Conservation (phyloP, 2,329 filamentous ascomycete genomes). For the Aspergillus unguis region DNA sequence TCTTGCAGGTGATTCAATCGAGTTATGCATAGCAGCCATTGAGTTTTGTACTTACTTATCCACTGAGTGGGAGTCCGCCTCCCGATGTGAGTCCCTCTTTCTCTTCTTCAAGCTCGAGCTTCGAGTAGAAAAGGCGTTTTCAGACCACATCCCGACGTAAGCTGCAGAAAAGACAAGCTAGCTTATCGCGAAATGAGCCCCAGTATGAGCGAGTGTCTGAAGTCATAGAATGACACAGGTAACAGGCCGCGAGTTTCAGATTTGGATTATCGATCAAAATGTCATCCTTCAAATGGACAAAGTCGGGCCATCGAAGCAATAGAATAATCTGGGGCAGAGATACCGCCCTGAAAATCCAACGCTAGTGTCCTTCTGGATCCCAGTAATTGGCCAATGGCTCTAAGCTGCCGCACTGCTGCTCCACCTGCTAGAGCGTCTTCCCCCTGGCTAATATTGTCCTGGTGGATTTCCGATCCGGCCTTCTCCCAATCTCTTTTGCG, state of each 20-base stretch:
- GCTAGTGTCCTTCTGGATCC: background rate
- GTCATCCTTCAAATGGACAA: too few relatives aligned
- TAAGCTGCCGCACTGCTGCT: background rate
- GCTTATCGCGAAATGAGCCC: background rate
- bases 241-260: too few relatives aligned
- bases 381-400: background rate
- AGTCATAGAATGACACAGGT: too few relatives aligned
- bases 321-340: background rate
- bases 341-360: background rate
- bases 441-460: background rate
- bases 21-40: background rate
- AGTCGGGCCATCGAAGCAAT: too few relatives aligned
- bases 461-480: background rate
- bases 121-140: constrained; percentile 9
- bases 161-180: background rate
- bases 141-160: constrained; percentile 13
- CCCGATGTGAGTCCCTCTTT: constrained; percentile 21
- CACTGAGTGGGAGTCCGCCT: constrained; percentile 14
- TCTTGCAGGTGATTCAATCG: too few relatives aligned
- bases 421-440: background rate
- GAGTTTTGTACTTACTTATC: constrained; percentile 13
- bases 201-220: too few relatives aligned
- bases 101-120: constrained; percentile 22
- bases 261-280: too few relatives aligned
- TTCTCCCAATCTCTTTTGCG: background rate